Conservation (phyloP, 2,329 filamentous ascomycete genomes). For the Gaeumannomyces sp. region DNA sequence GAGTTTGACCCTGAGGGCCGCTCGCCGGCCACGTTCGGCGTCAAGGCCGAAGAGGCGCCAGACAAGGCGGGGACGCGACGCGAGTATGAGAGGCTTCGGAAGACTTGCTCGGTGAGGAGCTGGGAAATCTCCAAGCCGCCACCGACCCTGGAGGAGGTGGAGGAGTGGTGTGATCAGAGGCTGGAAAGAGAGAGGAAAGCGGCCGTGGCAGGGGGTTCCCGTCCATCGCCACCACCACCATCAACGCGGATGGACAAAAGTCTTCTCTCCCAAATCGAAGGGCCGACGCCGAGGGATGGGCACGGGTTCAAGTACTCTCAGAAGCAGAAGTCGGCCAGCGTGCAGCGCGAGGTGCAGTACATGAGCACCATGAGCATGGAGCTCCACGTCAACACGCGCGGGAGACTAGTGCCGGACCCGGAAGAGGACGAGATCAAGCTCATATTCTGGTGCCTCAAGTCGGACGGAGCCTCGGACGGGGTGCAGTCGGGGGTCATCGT, state of each 20-base stretch:
- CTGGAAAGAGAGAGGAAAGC: conserved; percentile 19
- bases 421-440: conserved; percentile 83
- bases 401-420: conserved; percentile 76
- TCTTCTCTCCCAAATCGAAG: conserved; percentile 77
- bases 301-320: conserved; percentile 84
- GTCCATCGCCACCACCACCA: conserved; percentile 10
- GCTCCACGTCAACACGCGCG: conserved; percentile 82
- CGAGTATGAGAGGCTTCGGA: conserved; percentile 44
- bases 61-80: conserved; percentile 47
- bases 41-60: conserved; percentile 37
- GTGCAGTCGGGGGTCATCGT: conserved; percentile 64
- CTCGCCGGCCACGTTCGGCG: conserved; percentile 49
- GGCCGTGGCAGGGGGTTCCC: conserved; percentile 11
- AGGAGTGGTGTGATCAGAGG: conserved; percentile 55
- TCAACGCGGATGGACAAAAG: conserved; percentile 15
- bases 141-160: conserved; percentile 64
- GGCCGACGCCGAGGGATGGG: conserved; percentile 74
- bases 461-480: conserved; percentile 53
- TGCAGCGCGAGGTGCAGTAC: conserved; percentile 80
- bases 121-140: conserved; percentile 75
- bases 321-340: conserved; percentile 64
- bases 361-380: conserved; percentile 98
- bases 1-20: conserved; percentile 62
- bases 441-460: conserved; percentile 85
- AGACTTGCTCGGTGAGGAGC: conserved; percentile 53